Evolutionary conservation across 495 filamentous ascomycete genomes (phyloP).

Genomic region (Xylaria flabelliformis): DNA sequence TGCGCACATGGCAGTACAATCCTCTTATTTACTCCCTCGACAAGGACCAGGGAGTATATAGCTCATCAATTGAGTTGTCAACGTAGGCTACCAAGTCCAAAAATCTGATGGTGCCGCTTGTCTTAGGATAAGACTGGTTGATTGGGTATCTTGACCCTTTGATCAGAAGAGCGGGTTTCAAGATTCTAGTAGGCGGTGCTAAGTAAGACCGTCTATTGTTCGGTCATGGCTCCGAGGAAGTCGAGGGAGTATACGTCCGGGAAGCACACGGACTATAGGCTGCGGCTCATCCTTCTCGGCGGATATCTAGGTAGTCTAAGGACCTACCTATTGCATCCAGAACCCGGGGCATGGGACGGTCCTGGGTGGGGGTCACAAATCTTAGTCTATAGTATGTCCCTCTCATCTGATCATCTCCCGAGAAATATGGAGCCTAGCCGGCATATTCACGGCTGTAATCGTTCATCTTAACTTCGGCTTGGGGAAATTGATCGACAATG

Average conservation of each 20-base stretch:
- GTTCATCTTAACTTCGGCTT: neutral
- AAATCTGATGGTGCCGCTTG: neutral
- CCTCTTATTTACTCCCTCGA: conserved; percentile 1
- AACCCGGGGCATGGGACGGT: conserved; percentile 7
- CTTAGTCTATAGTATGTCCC: neutral
- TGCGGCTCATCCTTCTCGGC: conserved; percentile 2
- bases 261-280: neutral
- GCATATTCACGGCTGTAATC: neutral
- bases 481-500: neutral
- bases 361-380: neutral
- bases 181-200: neutral
- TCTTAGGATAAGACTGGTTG: neutral
- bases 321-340: conserved; percentile 9
- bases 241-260: neutral
- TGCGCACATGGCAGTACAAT: neutral
- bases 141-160: neutral
- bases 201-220: neutral
- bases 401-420: conserved; percentile 7
- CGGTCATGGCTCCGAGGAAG: neutral
- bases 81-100: no score
- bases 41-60: conserved; percentile 2
- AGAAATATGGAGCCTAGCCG: conserved; percentile 1
- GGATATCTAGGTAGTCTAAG: neutral
- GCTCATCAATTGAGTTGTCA: neutral
- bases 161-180: conserved; percentile 8